These are phyloP conservation scores for Tuber calosporum DNA, from an alignment of 495 filamentous ascomycete species.

Conservation along the genomic window DNA sequence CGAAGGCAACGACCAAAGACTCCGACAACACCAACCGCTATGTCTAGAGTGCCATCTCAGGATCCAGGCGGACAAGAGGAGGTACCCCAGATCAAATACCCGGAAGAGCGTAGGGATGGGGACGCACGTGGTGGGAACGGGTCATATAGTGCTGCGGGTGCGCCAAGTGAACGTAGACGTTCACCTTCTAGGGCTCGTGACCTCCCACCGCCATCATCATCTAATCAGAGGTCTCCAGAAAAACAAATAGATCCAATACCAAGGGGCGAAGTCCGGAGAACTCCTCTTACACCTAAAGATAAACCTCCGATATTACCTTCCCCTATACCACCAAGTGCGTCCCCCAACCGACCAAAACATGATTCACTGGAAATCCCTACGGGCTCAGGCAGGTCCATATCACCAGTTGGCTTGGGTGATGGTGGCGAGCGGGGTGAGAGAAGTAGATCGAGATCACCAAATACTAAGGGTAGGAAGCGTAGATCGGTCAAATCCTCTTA, in stretches of 20 bases:
- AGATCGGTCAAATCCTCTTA: conserved; percentile 61
- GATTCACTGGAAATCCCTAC: conserved; percentile 26
- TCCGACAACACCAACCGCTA: conserved; percentile 36
- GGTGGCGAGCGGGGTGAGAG: conserved; percentile 19
- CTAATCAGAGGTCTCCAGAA: conserved; percentile 10
- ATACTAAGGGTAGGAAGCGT: conserved; percentile 52
- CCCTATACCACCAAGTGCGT: conserved; percentile 19
- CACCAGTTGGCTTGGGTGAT: conserved; percentile 19
- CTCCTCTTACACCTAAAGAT: conserved; percentile 31
- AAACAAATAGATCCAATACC: conserved; percentile 29
- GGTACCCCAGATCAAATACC: conserved; percentile 35
- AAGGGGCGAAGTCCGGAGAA: conserved; percentile 26
- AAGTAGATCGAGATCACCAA: conserved; percentile 41
- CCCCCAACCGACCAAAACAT: conserved; percentile 25
- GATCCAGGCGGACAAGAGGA: conserved; percentile 21
- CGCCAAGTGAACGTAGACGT: conserved; percentile 19
- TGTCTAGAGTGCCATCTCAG: conserved; percentile 31
- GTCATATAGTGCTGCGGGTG: conserved; percentile 9
- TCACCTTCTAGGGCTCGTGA: conserved; percentile 25
- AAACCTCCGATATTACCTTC: conserved; percentile 11
- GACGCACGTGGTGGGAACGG: conserved; percentile 9
- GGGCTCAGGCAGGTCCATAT: conserved; percentile 10
- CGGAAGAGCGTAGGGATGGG: conserved; percentile 24
- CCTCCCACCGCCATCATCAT: conserved; percentile 9
- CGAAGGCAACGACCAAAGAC: conserved; percentile 30